Conservation (phyloP, 345 rosid genomes). For the Euphorbia pulcherrima region DNA sequence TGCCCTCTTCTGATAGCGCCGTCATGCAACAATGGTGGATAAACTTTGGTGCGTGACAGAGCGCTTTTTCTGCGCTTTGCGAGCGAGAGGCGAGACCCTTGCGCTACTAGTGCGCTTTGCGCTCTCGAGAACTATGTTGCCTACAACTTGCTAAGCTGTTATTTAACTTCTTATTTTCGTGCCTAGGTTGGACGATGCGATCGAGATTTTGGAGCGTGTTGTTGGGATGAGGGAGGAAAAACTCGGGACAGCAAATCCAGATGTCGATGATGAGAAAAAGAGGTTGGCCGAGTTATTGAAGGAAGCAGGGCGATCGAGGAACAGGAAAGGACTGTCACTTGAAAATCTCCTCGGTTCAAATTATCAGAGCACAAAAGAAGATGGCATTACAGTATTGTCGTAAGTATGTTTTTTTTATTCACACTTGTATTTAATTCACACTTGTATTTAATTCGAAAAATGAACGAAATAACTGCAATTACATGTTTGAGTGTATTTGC, state of each 20-base stretch:
- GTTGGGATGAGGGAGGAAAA: slow-evolving; percentile 78
- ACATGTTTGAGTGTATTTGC: slow-evolving; percentile 1
- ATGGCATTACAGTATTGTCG: slow-evolving; percentile 36
- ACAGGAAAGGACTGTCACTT: slow-evolving; percentile 66
- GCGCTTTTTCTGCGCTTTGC: no score
- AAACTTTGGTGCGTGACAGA: no score
- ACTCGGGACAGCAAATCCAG: slow-evolving; percentile 88
- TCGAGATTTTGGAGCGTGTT: slow-evolving; percentile 58
- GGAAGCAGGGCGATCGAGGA: slow-evolving; percentile 71
- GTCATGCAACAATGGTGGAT: no score
- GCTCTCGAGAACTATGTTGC: no score
- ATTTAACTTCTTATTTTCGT: background rate
- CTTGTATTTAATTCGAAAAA: slow-evolving; percentile 19
- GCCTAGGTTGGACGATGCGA: slow-evolving; percentile 78
- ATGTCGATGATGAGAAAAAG: slow-evolving; percentile 82
- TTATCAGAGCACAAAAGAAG: slow-evolving; percentile 27
- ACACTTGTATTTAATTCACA: background rate
- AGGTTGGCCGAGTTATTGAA: slow-evolving; percentile 71
- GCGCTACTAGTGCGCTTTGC: no score
- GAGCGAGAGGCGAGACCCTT: no score
- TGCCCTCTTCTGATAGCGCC: no score
- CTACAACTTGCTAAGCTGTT: background rate
- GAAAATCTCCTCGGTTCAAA: slow-evolving; percentile 74
- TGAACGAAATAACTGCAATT: slow-evolving; percentile 9
- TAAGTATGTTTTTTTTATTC: slow-evolving; percentile 16